phyloP scores from a whole-genome alignment of 805 yeast genomes.

The Zygoascus bituminiphila region DNA sequence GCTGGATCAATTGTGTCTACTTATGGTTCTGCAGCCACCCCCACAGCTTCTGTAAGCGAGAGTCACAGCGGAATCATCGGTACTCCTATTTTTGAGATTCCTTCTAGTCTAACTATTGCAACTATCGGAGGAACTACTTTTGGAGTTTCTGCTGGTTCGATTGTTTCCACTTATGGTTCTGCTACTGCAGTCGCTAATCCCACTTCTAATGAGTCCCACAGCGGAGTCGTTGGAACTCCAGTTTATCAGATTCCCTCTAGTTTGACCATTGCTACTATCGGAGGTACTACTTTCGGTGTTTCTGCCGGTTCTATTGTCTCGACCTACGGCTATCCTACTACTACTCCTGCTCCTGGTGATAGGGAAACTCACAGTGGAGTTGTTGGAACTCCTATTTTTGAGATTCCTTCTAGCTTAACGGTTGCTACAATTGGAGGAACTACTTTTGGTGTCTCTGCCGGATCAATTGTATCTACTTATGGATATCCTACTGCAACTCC shows the following conservation, averaged over 20 bases:
- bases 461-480: constrained; percentile 2
- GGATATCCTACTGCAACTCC: neutral
- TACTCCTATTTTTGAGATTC: neutral
- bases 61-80: neutral
- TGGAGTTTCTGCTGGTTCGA: neutral
- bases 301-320: constrained; percentile 4
- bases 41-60: neutral
- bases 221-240: constrained; percentile 4
- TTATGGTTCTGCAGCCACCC: neutral
- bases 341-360: neutral
- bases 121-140: constrained; percentile 5
- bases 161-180: neutral
- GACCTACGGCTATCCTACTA: constrained; percentile 2
- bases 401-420: neutral
- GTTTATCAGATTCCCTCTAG: neutral
- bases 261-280: constrained; percentile 7
- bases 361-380: constrained; percentile 1
- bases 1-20: neutral
- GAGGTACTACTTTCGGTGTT: constrained; percentile 3
- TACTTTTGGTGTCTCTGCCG: constrained; percentile 1
- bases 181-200: neutral
- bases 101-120: constrained; percentile 1
- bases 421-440: constrained; percentile 5
- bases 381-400: constrained; percentile 1
- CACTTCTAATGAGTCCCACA: neutral